Conservation (phyloP, 2,329 filamentous ascomycete species). For the Stemphylium beticola region DNA sequence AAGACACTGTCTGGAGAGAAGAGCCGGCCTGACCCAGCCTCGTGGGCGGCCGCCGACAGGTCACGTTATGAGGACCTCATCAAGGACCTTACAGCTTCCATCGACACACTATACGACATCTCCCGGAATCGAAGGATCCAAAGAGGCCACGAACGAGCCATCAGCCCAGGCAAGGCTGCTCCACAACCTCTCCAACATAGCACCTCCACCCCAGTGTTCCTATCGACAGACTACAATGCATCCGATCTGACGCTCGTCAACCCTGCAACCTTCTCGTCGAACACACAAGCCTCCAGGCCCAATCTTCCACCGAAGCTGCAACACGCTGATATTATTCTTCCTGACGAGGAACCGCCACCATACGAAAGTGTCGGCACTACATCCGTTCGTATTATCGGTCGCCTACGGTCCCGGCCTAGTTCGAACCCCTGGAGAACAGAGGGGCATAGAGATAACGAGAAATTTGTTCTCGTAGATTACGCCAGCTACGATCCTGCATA, state of each 20-base stretch:
- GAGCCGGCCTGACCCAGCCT: conserved; percentile 41
- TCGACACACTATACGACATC: conserved; percentile 80
- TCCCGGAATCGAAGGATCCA: conserved; percentile 67
- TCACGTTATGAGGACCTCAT: conserved; percentile 78
- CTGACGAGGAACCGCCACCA: conserved; percentile 56
- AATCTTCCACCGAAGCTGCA: conserved; percentile 54
- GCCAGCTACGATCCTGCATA: conserved; percentile 59
- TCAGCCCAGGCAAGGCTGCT: conserved; percentile 28
- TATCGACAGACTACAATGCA: conserved; percentile 46
- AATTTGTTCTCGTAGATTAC: conserved; percentile 74
- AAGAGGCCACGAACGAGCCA: conserved; percentile 22
- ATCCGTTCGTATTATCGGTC: conserved; percentile 54
- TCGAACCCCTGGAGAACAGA: conserved; percentile 50
- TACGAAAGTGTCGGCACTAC: conserved; percentile 56
- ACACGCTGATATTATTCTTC: conserved; percentile 50
- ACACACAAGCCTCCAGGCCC: conserved; percentile 26
- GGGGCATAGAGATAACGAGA: conserved; percentile 42
- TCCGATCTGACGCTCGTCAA: conserved; percentile 55
- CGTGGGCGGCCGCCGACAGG: conserved; percentile 67
- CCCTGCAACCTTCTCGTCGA: conserved; percentile 42
- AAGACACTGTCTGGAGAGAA: conserved; percentile 47
- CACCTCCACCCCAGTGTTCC: conserved; percentile 32
- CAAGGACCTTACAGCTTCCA: conserved; percentile 75
- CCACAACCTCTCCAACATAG: conserved; percentile 24
- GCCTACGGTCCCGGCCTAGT: conserved; percentile 46